These are phyloP conservation scores for Effrenium voratum DNA, from an alignment of 73 alveolate genomes.

Conservation along the genomic window DNA sequence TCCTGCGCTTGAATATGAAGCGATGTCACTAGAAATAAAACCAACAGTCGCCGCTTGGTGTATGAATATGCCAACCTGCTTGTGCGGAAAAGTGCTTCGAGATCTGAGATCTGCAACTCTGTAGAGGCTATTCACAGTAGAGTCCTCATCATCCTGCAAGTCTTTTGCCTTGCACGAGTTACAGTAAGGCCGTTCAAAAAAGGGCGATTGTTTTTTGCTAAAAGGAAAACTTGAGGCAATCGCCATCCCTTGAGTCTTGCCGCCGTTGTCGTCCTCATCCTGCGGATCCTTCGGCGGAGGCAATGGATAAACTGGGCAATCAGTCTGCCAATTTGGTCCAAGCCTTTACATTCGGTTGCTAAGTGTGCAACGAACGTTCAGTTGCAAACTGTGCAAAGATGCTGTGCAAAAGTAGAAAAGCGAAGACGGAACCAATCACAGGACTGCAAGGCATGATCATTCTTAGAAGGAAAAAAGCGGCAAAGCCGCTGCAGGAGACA, in stretches of 20 bases:
- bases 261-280: slow-evolving; percentile 4
- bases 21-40: not conserved
- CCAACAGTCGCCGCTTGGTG: not conserved
- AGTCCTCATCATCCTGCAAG: not conserved
- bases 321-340: too few relatives aligned
- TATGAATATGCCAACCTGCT: not conserved
- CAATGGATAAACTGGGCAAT: not conserved
- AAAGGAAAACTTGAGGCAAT: not conserved
- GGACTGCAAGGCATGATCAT: too few relatives aligned
- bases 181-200: too few relatives aligned
- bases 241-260: slow-evolving; percentile 5
- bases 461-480: too few relatives aligned
- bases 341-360: too few relatives aligned
- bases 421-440: too few relatives aligned
- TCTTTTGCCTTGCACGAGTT: not conserved
- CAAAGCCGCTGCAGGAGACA: too few relatives aligned
- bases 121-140: too few relatives aligned
- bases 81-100: not conserved
- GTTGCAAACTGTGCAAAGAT: too few relatives aligned
- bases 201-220: too few relatives aligned
- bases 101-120: not conserved
- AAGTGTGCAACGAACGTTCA: too few relatives aligned
- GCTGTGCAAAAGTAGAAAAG: too few relatives aligned
- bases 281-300: not conserved
- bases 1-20: not conserved